Evolutionary conservation across 495 filamentous ascomycete genomes (phyloP).

Genomic region (Cenococcum geophilum): DNA sequence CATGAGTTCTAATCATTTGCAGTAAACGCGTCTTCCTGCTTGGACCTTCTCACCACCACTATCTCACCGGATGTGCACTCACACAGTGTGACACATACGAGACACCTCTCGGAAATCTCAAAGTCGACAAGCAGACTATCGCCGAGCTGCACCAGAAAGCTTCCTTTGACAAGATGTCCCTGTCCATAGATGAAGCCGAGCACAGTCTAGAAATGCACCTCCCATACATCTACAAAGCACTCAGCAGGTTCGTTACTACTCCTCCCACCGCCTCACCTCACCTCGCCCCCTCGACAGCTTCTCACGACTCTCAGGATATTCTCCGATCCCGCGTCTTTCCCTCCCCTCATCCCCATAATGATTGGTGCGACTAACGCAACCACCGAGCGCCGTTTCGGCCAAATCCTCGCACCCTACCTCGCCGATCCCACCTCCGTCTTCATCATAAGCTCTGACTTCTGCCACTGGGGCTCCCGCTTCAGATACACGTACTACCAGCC

Average conservation of each 20-base stretch:
- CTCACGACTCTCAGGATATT: constrained; percentile 26
- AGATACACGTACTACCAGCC: constrained; percentile 77
- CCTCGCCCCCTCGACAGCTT: not conserved
- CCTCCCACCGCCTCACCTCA: too few relatives aligned
- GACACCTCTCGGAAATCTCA: constrained; percentile 78
- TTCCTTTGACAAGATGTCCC: constrained; percentile 69
- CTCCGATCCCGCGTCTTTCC: constrained; percentile 47
- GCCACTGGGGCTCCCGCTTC: constrained; percentile 90
- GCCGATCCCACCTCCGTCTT: constrained; percentile 71
- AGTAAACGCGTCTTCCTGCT: constrained; percentile 90
- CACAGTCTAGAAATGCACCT: constrained; percentile 97
- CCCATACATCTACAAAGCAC: constrained; percentile 84
- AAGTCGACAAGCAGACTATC: constrained; percentile 63
- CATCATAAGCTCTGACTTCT: constrained; percentile 90
- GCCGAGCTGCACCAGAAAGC: constrained; percentile 55
- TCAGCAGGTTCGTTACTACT: constrained; percentile 54
- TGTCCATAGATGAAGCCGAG: constrained; percentile 69
- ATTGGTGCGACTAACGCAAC: constrained; percentile 65
- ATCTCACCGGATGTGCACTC: constrained; percentile 70
- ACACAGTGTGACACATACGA: constrained; percentile 68
- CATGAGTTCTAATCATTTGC: not conserved
- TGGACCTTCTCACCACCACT: constrained; percentile 86
- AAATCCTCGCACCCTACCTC: constrained; percentile 71
- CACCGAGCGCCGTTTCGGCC: constrained; percentile 64
- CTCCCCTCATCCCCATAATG: constrained; percentile 78